Percentiles rank a stretch among this genome's conserved stretches.
Conservation (phyloP, 2,329 filamentous ascomycete species). For the Hypoxylon sp. region DNA sequence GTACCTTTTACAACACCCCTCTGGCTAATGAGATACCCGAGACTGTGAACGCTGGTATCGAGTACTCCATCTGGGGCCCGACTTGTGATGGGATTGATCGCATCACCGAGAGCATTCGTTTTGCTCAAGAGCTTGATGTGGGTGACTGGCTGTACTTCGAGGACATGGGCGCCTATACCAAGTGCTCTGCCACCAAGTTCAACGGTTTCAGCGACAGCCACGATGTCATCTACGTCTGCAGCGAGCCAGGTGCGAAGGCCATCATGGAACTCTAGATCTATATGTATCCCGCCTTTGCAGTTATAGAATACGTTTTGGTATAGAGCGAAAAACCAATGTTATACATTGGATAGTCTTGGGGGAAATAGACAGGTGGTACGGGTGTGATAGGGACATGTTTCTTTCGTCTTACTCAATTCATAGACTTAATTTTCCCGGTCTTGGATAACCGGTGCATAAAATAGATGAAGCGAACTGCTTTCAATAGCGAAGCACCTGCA, state of each 20-base stretch:
- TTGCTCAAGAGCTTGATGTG: slow-evolving; percentile 82
- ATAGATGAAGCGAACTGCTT: slow-evolving; percentile 26
- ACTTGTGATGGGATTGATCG: slow-evolving; percentile 98
- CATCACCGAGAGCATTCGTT: slow-evolving; percentile 83
- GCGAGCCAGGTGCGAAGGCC: slow-evolving; percentile 86
- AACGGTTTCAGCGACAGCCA: slow-evolving; percentile 96
- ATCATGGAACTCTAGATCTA: slow-evolving; percentile 62
- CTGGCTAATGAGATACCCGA: slow-evolving; percentile 60
- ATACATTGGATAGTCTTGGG: slow-evolving; percentile 9
- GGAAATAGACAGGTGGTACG: slow-evolving; percentile 28
- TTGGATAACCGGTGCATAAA: slow-evolving; percentile 16
- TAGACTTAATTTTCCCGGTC: slow-evolving; percentile 28
- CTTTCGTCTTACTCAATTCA: slow-evolving; percentile 27
- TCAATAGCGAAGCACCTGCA: slow-evolving; percentile 14
- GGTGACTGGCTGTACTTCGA: slow-evolving; percentile 99
- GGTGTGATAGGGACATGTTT: slow-evolving; percentile 22
- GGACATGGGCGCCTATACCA: slow-evolving; percentile 98
- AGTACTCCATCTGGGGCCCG: slow-evolving; percentile 98
- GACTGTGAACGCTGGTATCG: slow-evolving; percentile 63
- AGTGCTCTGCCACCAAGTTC: slow-evolving; percentile 97
- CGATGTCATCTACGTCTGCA: slow-evolving; percentile 93
- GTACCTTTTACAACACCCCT: slow-evolving; percentile 68
- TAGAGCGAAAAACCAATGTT: not conserved
- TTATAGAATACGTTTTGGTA: slow-evolving; percentile 1
- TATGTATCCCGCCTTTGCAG: not conserved